Conservation (phyloP, 2,329 filamentous ascomycete genomes). For the Sporothrix phasma region DNA sequence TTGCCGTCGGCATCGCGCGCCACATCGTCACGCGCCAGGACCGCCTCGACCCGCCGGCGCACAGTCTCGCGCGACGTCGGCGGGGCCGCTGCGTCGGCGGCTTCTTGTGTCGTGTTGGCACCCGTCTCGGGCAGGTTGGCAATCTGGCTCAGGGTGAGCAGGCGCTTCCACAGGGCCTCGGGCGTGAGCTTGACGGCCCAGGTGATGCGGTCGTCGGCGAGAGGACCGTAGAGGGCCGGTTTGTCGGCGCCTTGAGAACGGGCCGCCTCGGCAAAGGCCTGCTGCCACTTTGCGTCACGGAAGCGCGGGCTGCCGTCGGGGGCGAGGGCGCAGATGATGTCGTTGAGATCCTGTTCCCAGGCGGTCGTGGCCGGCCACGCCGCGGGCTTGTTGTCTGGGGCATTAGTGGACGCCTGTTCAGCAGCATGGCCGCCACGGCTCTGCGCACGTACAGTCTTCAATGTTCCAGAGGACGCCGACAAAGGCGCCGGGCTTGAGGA, state of each 20-base stretch:
- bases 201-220: conserved; percentile 45
- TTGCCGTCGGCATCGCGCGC: conserved; percentile 52
- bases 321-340: conserved; percentile 42
- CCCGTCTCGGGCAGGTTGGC: conserved; percentile 43
- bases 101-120: neutral
- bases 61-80: conserved; percentile 37
- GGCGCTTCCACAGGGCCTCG: conserved; percentile 53
- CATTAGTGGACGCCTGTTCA: neutral
- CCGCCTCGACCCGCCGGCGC: conserved; percentile 42
- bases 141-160: conserved; percentile 59
- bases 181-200: conserved; percentile 50
- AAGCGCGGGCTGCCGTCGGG: conserved; percentile 55
- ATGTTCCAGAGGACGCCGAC: conserved; percentile 66
- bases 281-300: conserved; percentile 52
- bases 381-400: conserved; percentile 52
- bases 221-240: conserved; percentile 47
- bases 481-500: conserved; percentile 48
- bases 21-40: conserved; percentile 44
- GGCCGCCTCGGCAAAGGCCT: conserved; percentile 47
- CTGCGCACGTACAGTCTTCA: conserved; percentile 50
- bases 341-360: conserved; percentile 55
- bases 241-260: neutral
- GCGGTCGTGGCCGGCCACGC: conserved; percentile 43
- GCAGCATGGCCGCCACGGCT: neutral
- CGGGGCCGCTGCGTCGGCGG: neutral